Evolutionary conservation across 2,329 filamentous ascomycete species (phyloP), one percentile per base, ranked within the genome.

Genomic region (Fonsecaea erecta): DNA sequence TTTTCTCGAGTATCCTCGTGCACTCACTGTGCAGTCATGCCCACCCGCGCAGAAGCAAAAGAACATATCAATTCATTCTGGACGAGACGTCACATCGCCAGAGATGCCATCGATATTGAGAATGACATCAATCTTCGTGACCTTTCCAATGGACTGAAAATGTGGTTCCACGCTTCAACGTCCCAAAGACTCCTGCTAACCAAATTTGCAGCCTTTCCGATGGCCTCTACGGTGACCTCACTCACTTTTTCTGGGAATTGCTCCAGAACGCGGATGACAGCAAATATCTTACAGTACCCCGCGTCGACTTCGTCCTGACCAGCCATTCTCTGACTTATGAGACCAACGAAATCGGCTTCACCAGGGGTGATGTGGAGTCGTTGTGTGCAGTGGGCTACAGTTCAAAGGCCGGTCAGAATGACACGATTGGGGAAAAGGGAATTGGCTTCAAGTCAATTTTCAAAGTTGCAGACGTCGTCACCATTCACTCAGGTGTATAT

Each of bases 241-340:
- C 52, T 51, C 62, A 65, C 40, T 75, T 74, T 54, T 59, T 46
- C n/a, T 46, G n/a, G 40, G 40, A 75, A 65, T 56, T 77, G 4
- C 68, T 81, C 5, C 79, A 81, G 67, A 81, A 81, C 70, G 77
- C 78, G 0, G 79, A 81, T 43, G 78, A 81, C 67, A 78, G 76
- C 28, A 46, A 32, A 2, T 81, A 78, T 64, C 18, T 9, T 52
- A 51, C 40, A 35, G 48, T 8, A 34, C 53, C 60, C 37, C 46
- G 53, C 37, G 51, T 63, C 21, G 52, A 58, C 21, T 60, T 60
- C 55, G 9, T 40, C 37, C 14, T 52, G n/a, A 37, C 37, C 28
- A 48, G 32, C 24, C 4, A 60, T 26, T 59, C 26, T 60, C 30
- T 60, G 32, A 52, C 28, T 46, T 52, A 26, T 32, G 18, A 35